Conservation (phyloP, 345 rosid genomes). For the Aegle marmelos region DNA sequence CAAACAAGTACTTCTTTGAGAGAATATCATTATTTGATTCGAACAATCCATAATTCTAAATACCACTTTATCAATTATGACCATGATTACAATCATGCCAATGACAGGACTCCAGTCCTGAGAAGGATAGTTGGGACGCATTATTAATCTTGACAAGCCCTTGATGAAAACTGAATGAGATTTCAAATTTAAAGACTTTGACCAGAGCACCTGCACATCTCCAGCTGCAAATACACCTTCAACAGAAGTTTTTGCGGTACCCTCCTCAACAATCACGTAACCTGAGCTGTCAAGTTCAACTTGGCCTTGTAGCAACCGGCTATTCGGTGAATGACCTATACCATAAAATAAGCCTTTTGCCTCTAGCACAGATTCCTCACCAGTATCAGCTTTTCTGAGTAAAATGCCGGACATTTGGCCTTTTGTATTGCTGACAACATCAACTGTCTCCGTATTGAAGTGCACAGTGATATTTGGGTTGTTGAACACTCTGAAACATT, state of each 20-base stretch:
- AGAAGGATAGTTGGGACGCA: not conserved
- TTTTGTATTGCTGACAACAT: constrained; percentile 79
- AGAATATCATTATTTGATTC: not conserved
- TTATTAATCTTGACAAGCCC: not conserved
- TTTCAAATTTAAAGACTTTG: constrained; percentile 1
- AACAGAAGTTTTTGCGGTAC: constrained; percentile 78
- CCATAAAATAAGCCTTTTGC: constrained; percentile 98
- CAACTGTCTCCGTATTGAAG: constrained; percentile 83
- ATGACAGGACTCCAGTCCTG: not conserved
- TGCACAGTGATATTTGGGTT: constrained; percentile 92
- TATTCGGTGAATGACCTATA: constrained; percentile 95
- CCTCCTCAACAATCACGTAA: constrained; percentile 73
- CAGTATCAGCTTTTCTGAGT: constrained; percentile 64
- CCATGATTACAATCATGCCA: not conserved
- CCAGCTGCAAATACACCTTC: constrained; percentile 98
- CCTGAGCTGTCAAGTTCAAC: constrained; percentile 84
- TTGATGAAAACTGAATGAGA: not conserved
- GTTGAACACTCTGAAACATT: constrained; percentile 99
- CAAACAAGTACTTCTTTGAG: not conserved
- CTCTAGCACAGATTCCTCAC: constrained; percentile 80
- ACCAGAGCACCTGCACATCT: constrained; percentile 80
- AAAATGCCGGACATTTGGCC: constrained; percentile 94
- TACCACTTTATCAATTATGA: not conserved
- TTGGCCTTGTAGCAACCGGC: constrained; percentile 87
- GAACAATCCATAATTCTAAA: not conserved